Base-by-base conservation (phyloP, 192 early-diverging fungal species). In the Chytriomyces sp. region DNA sequence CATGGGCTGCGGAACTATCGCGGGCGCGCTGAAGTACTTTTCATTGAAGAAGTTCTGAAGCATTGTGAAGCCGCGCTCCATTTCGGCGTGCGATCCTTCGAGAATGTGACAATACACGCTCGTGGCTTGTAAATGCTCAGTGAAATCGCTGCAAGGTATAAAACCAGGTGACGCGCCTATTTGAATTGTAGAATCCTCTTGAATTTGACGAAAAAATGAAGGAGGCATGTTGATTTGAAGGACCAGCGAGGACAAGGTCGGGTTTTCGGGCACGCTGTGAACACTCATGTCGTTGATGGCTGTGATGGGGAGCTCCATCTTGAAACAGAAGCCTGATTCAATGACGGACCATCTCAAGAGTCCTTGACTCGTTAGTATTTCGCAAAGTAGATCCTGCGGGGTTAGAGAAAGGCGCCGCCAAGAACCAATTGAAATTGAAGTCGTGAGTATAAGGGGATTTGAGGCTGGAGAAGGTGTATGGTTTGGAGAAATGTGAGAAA, bases 371-470 rank as follows among this genome's bases (percentile, higher is more conserved):
- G 49, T 6, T 22, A 61, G 6, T 32, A 73, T 52, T 30, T 54
- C 59, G 30, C 71, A 73, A 6, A 53, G n/a, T 26, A 73, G 36
- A 34, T 73, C 71, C 32, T 61, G 17, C 33, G 52, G 40, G 17
- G 60, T 54, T 10, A 73, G 26, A 8, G 71, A 73, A 22, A 73
- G 37, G 3, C 71, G 59, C 6, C 71, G 71, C 71, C 71, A 73
- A 22, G 60, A 33, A 28, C 71, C 71, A 34, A 73, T 73, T 30
- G 71, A 6, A 7, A 73, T 49, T 14, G 71, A 73, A 6, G 61
- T 55, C 5, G 71, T 39, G 6, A 55, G 52, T 37, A 68, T 10
- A 5, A 34, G 10, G 14, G 44, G 22, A 49, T 49, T 49, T 22
- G 44, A 49, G 22, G 44, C 14, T n/a, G 44, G 14, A n/a, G 44